phyloP scores from a whole-genome alignment of 2,329 filamentous ascomycete genomes.

The Sarocladium brachiariae region DNA sequence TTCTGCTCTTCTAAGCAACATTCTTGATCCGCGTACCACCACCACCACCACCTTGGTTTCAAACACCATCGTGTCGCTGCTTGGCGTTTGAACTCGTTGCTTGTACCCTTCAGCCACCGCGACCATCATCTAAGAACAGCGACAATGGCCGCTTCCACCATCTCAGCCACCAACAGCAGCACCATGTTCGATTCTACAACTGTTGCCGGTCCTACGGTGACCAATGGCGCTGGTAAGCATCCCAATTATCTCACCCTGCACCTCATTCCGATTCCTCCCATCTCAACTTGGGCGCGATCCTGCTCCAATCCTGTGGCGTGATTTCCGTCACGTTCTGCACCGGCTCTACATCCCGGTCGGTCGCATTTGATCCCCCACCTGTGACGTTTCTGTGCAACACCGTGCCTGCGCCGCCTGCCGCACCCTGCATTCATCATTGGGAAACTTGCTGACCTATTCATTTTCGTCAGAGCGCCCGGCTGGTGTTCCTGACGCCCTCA shows the following conservation, averaged over 20 bases:
- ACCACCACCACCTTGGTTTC: not conserved
- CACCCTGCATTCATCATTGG: slow-evolving; percentile 2
- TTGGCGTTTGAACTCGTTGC: not conserved
- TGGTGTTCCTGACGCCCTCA: not conserved
- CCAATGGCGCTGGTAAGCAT: not conserved
- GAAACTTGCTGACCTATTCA: slow-evolving; percentile 8
- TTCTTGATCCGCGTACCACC: not conserved
- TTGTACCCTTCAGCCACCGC: not conserved
- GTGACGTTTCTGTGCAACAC: slow-evolving; percentile 2
- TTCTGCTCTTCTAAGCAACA: not conserved
- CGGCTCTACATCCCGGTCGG: not conserved
- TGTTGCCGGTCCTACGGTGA: not conserved
- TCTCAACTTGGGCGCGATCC: not conserved
- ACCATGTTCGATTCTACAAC: not conserved
- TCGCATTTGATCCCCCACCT: not conserved
- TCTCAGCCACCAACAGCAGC: not conserved
- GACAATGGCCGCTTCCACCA: slow-evolving; percentile 1
- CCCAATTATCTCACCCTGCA: not conserved
- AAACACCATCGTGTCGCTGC: not conserved
- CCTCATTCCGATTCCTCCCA: not conserved
- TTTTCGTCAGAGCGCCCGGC: slow-evolving; percentile 6
- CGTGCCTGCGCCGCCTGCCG: not conserved
- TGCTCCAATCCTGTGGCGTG: not conserved
- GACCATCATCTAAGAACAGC: not conserved
- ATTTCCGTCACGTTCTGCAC: not conserved